These are phyloP conservation scores for Brassica napus DNA, from an alignment of 345 rosid species.

Conservation along the genomic window Da-Ae NC_063437.1:13905501-13906000, in stretches of 20 bases:
- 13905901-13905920: background rate
- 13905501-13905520: constrained; percentile 15
- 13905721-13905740: background rate
- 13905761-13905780: constrained; percentile 2
- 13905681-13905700: background rate
- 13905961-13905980: background rate
- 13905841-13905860: background rate
- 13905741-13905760: constrained; percentile 4
- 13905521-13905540: background rate
- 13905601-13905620: background rate
- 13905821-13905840: background rate
- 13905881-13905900: background rate
- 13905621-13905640: background rate
- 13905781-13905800: background rate
- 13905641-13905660: background rate
- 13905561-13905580: constrained; percentile 13
- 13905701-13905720: background rate
- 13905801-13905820: background rate
- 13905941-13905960: background rate
- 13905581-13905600: background rate
- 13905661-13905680: background rate
- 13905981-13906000: background rate
- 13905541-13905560: constrained; percentile 11
- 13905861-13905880: background rate
- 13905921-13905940: background rate